Percentiles rank a stretch among this genome's conserved stretches.
Evolutionary conservation across 1,284 basidiomycete species (phyloP).

Genomic region (Pseudozyma pruni): DNA sequence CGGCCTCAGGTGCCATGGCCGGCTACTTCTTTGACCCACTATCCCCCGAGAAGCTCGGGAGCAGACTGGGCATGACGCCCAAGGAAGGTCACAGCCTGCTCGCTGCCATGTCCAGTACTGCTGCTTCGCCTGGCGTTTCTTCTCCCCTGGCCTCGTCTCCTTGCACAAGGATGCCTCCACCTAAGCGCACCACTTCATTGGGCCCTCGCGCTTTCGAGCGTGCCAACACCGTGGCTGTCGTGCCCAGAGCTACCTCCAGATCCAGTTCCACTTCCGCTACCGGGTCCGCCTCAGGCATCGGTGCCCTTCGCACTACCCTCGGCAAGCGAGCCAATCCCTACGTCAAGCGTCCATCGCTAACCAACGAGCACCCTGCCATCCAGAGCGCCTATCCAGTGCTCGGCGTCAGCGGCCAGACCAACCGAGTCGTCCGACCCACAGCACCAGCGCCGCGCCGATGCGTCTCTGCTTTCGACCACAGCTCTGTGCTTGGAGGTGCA

Average conservation of each 20-base stretch:
- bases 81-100: constrained; percentile 35
- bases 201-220: constrained; percentile 44
- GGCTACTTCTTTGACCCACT: constrained; percentile 62
- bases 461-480: constrained; percentile 50
- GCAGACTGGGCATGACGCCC: constrained; percentile 25
- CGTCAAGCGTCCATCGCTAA: constrained; percentile 47
- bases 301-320: constrained; percentile 29
- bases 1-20: constrained; percentile 43
- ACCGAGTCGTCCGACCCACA: constrained; percentile 27
- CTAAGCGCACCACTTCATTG: constrained; percentile 39
- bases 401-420: constrained; percentile 32
- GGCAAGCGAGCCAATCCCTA: constrained; percentile 60
- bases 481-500: constrained; percentile 14
- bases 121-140: constrained; percentile 27
- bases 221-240: constrained; percentile 36
- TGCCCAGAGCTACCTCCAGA: constrained; percentile 14
- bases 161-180: constrained; percentile 38
- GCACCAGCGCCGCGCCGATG: constrained; percentile 54
- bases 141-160: constrained; percentile 45
- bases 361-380: constrained; percentile 17
- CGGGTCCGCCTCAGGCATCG: constrained; percentile 11
- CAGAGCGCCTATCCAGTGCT: constrained; percentile 53
- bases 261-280: constrained; percentile 3
- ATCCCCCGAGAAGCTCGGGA: constrained; percentile 53
- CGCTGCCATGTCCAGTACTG: constrained; percentile 38